phyloP scores from a whole-genome alignment of 2,329 filamentous ascomycete species.

The Trichoderma semiorbis region DNA sequence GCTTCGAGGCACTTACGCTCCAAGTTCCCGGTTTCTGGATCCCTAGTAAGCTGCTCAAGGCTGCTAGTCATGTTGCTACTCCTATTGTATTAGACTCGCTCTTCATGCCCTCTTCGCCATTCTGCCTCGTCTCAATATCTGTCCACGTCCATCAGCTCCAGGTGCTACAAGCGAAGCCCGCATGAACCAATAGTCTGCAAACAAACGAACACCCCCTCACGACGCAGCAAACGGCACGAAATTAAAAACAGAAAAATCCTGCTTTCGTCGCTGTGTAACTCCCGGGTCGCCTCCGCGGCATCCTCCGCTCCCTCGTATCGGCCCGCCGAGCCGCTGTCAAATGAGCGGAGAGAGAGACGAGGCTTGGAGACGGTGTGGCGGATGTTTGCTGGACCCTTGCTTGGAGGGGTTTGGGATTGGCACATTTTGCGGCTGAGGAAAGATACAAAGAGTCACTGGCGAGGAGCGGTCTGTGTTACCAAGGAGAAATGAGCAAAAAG shows the following conservation, averaged over 20 bases:
- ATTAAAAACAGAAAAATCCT: neutral
- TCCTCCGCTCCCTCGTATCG: neutral
- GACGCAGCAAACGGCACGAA: neutral
- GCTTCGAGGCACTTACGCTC: neutral
- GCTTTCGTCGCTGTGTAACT: neutral
- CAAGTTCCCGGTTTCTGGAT: neutral
- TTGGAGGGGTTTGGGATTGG: neutral
- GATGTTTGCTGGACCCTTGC: slow-evolving; percentile 9
- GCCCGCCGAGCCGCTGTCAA: neutral
- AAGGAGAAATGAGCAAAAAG: neutral
- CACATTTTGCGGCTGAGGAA: neutral
- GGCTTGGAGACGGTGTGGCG: neutral
- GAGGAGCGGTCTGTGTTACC: neutral
- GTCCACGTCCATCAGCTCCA: neutral
- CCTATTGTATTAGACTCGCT: neutral
- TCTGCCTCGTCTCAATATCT: no score
- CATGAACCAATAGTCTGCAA: slow-evolving; percentile 3
- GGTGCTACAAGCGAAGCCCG: neutral
- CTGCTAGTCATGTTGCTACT: neutral
- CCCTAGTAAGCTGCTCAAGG: neutral
- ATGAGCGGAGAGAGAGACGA: neutral
- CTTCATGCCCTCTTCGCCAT: neutral
- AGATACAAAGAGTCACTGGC: neutral
- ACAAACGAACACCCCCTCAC: neutral
- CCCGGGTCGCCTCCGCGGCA: neutral